Evolutionary conservation across 108 stramenopile species (phyloP), one percentile per base, ranked within the genome.

Genomic region (Pseudonitzschia delicatissima): DNA sequence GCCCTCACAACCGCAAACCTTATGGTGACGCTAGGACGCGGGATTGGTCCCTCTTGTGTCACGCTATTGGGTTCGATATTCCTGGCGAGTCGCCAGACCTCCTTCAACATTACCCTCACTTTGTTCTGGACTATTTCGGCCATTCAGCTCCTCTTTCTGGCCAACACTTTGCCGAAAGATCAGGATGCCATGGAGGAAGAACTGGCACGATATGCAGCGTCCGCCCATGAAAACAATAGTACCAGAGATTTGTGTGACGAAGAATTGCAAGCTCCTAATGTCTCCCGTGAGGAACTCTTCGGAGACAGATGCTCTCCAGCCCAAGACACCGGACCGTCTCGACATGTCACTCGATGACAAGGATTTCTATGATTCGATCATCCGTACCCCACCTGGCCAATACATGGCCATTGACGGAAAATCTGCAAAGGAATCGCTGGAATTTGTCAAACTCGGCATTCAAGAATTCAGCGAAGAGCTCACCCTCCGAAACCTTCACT

Each of bases 1-100:
- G 78, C 82, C 26, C 52, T 88, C 60, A 88, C 87, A 12, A 82
- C 87, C 4, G 79, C 80, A 31, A 88, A 88, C 60, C 45, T 88
- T 11, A 65, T 88, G 17, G 72, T 88, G 8, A 76, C 81, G 21
- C 45, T 83, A 27, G 87, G 78, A 35, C 69, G 87, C 50, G 87
- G 87, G n/a, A 53, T 78, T 27, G 87, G 87, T 25, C 82, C 87
- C 6, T 73, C 66, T 39, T 79, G 69, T 47, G 69, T 88, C 57
- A 83, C 82, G 20, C 28, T 74, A 20, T 48, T 85, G 76, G 71
- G 66, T 21, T 52, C 53, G 3, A 73, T 77, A 9, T 81, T 71
- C 40, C 53, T 48, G 8, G 25, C 70, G 20, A 69, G 57, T 62
- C 79, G 84, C 49, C 75, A 72, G 68, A 35, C 29, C 31, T 62